Conservation (phyloP, 371 early-diverging fungal genomes). For the Rhizopus delemar region DNA sequence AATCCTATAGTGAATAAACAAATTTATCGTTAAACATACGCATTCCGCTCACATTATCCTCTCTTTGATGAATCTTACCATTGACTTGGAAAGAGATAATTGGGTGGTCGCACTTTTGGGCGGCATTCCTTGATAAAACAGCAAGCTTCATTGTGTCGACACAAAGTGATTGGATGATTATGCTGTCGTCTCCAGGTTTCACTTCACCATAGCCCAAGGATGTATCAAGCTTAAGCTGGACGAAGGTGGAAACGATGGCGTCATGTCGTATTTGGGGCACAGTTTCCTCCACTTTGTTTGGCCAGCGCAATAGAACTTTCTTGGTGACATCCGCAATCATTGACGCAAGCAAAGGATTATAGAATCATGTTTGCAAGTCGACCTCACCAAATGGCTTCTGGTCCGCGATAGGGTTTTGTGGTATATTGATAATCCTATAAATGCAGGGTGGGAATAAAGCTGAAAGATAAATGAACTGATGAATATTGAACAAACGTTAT, state of each 20-base stretch:
- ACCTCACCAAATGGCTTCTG: slow-evolving; percentile 4
- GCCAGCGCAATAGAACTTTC: background rate
- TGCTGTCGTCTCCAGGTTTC: slow-evolving; percentile 29
- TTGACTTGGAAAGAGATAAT: slow-evolving; percentile 18
- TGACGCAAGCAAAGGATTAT: slow-evolving; percentile 1
- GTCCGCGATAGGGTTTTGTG: slow-evolving; percentile 9
- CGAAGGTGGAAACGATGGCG: slow-evolving; percentile 30
- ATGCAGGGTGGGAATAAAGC: slow-evolving; percentile 6
- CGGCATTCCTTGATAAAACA: slow-evolving; percentile 4
- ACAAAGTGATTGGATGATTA: slow-evolving; percentile 34
- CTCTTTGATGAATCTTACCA: slow-evolving; percentile 9
- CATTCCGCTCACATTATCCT: slow-evolving; percentile 11
- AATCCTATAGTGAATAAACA: slow-evolving; percentile 7
- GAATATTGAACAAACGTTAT: slow-evolving; percentile 12
- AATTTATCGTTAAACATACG: slow-evolving; percentile 8
- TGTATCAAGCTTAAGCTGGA: slow-evolving; percentile 30
- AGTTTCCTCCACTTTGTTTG: background rate
- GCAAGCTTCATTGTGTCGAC: slow-evolving; percentile 20
- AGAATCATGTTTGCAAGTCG: slow-evolving; percentile 16
- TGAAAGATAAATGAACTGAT: slow-evolving; percentile 7
- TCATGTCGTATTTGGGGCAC: slow-evolving; percentile 24
- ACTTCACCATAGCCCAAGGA: slow-evolving; percentile 34
- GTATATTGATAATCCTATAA: slow-evolving; percentile 6
- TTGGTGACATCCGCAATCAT: background rate
- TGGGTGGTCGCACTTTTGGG: slow-evolving; percentile 8